Conservation (phyloP, 108 stramenopile genomes). For the Epipyxis sp. region DNA sequence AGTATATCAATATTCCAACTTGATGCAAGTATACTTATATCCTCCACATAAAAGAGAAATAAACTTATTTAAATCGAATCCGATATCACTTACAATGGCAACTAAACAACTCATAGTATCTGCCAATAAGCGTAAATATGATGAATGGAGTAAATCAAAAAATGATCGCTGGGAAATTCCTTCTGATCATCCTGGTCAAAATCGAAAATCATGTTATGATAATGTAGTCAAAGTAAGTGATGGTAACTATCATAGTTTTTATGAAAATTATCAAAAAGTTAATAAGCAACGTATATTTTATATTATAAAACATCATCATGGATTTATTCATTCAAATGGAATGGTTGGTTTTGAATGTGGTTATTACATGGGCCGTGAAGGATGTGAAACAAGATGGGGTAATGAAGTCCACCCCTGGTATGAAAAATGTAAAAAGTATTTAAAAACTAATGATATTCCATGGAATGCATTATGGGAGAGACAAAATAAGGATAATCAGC, state of each 20-base stretch:
- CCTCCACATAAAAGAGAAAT: no score
- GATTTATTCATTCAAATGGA: not conserved
- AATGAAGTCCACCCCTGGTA: not conserved
- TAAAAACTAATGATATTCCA: not conserved
- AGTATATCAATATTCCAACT: no score
- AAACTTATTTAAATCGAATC: no score
- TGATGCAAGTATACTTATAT: no score
- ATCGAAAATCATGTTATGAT: conserved; percentile 1
- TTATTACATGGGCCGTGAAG: not conserved
- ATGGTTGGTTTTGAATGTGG: conserved; percentile 1
- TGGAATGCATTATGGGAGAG: not conserved
- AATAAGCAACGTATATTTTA: conserved; percentile 4
- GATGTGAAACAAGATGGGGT: conserved; percentile 7
- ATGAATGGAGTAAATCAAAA: not conserved
- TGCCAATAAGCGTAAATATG: no score
- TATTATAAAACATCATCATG: not conserved
- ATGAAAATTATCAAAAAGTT: not conserved
- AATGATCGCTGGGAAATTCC: not conserved
- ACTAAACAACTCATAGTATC: no score
- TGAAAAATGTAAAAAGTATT: not conserved
- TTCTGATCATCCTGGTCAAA: conserved; percentile 15
- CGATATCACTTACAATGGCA: no score
- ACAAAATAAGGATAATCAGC: no score
- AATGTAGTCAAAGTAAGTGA: not conserved
- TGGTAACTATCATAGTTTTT: not conserved